Conservation (phyloP, 768 basidiomycete species). For the Scleroderma bovista region DNA sequence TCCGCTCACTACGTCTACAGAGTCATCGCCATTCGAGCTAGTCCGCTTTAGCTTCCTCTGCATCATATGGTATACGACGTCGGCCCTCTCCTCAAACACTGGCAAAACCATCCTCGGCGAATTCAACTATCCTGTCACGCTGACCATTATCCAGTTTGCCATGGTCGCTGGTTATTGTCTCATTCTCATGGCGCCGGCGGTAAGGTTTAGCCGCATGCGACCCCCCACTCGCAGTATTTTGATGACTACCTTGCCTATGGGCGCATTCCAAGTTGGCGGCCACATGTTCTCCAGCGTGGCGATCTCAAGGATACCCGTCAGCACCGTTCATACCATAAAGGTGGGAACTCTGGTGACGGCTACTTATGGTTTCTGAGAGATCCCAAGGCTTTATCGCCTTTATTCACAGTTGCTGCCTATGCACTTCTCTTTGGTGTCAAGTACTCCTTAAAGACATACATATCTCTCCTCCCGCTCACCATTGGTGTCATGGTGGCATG, state of each 20-base stretch:
- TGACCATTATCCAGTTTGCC: slow-evolving; percentile 96
- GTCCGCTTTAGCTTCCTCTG: slow-evolving; percentile 75
- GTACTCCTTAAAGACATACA: slow-evolving; percentile 87
- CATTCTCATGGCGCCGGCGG: slow-evolving; percentile 70
- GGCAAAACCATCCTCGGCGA: slow-evolving; percentile 92
- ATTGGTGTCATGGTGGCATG: slow-evolving; percentile 97
- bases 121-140: slow-evolving; percentile 92
- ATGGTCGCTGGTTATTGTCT: slow-evolving; percentile 88
- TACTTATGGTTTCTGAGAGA: slow-evolving; percentile 1
- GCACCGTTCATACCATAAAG: slow-evolving; percentile 99
- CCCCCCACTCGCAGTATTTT: slow-evolving; percentile 69
- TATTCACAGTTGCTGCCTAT: slow-evolving; percentile 96
- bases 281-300: slow-evolving; percentile 98
- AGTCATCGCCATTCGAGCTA: slow-evolving; percentile 23
- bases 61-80: slow-evolving; percentile 87
- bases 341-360: slow-evolving; percentile 35
- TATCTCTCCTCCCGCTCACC: slow-evolving; percentile 91
- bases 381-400: slow-evolving; percentile 83
- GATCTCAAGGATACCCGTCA: slow-evolving; percentile 92
- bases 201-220: slow-evolving; percentile 65
- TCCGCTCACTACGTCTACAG: slow-evolving; percentile 11
- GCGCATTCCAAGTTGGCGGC: slow-evolving; percentile 94
- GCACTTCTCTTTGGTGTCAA: slow-evolving; percentile 89
- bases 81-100: slow-evolving; percentile 92
- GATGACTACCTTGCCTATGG: slow-evolving; percentile 86